Conservation (phyloP, 164 flowering plant genomes). For the Vitis rupestris region DNA sequence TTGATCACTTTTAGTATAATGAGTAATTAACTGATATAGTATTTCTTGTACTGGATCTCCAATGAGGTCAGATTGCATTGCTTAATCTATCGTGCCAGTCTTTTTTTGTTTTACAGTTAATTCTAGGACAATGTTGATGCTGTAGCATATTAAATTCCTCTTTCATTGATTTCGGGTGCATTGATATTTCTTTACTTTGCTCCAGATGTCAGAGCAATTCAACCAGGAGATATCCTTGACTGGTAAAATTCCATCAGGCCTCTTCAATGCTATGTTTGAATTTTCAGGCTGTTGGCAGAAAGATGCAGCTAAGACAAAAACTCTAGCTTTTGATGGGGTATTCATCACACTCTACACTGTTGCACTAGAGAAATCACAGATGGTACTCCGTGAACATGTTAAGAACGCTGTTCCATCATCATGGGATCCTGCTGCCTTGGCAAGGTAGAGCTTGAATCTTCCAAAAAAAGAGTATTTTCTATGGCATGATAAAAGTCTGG, state of each 20-base stretch:
- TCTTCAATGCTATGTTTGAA: slow-evolving; percentile 86
- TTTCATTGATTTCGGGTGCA: background rate
- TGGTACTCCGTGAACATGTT: slow-evolving; percentile 77
- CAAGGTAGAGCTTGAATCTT: slow-evolving; percentile 47
- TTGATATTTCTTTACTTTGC: slow-evolving; percentile 8
- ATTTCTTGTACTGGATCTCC: too few relatives aligned
- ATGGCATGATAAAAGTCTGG: too few relatives aligned
- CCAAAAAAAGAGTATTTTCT: background rate
- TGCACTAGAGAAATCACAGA: slow-evolving; percentile 81
- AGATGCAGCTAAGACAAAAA: slow-evolving; percentile 88
- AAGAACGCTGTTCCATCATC: slow-evolving; percentile 88
- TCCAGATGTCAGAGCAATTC: slow-evolving; percentile 93
- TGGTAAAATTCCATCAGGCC: slow-evolving; percentile 93
- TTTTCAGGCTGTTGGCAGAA: slow-evolving; percentile 92
- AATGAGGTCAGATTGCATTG: too few relatives aligned
- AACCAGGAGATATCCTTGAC: slow-evolving; percentile 83
- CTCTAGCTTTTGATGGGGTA: slow-evolving; percentile 95
- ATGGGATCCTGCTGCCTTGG: slow-evolving; percentile 96
- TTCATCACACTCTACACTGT: slow-evolving; percentile 77
- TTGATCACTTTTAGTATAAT: too few relatives aligned
- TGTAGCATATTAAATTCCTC: background rate
- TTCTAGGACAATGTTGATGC: too few relatives aligned
- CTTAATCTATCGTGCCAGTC: too few relatives aligned
- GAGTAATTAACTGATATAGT: too few relatives aligned
- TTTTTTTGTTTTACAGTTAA: too few relatives aligned